phyloP scores from a whole-genome alignment of 768 basidiomycete species.

The Trichaptum fuscoviolaceum region DNA sequence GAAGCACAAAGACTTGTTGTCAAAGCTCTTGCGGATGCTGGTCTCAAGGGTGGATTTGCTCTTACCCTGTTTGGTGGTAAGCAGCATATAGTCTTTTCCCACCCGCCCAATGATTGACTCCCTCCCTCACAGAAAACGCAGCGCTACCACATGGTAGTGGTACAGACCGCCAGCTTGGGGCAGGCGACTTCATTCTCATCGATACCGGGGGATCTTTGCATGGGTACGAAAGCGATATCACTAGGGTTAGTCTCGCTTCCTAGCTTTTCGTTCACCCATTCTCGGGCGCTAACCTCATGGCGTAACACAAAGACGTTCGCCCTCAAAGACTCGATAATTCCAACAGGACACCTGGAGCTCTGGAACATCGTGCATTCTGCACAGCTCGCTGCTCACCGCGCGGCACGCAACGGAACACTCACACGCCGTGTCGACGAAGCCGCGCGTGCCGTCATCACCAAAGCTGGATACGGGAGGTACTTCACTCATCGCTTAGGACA shows the following conservation, averaged over 20 bases:
- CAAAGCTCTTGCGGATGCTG: slow-evolving; percentile 49
- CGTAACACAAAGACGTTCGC: slow-evolving; percentile 50
- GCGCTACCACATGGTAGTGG: slow-evolving; percentile 82
- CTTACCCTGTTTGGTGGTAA: slow-evolving; percentile 77
- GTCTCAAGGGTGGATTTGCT: slow-evolving; percentile 52
- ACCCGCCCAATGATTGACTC: not conserved
- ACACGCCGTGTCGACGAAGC: slow-evolving; percentile 56
- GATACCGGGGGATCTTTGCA: slow-evolving; percentile 69
- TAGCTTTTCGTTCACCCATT: not conserved
- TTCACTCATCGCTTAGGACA: slow-evolving; percentile 84
- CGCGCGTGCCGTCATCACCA: slow-evolving; percentile 48
- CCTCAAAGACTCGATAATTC: slow-evolving; percentile 50
- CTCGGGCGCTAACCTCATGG: slow-evolving; percentile 3
- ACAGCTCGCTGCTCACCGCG: slow-evolving; percentile 48
- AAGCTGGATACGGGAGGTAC: slow-evolving; percentile 42
- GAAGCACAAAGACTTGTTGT: slow-evolving; percentile 55
- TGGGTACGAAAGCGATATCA: slow-evolving; percentile 76
- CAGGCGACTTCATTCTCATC: slow-evolving; percentile 64
- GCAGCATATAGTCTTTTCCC: too few relatives aligned
- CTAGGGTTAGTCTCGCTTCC: slow-evolving; percentile 45
- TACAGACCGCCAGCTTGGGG: slow-evolving; percentile 53
- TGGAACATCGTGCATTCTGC: slow-evolving; percentile 67
- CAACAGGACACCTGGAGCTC: slow-evolving; percentile 42
- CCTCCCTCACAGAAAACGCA: slow-evolving; percentile 57
- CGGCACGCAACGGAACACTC: slow-evolving; percentile 41